Evolutionary conservation across 768 basidiomycete genomes (phyloP).

Genomic region (Heimioporus sp.): DNA sequence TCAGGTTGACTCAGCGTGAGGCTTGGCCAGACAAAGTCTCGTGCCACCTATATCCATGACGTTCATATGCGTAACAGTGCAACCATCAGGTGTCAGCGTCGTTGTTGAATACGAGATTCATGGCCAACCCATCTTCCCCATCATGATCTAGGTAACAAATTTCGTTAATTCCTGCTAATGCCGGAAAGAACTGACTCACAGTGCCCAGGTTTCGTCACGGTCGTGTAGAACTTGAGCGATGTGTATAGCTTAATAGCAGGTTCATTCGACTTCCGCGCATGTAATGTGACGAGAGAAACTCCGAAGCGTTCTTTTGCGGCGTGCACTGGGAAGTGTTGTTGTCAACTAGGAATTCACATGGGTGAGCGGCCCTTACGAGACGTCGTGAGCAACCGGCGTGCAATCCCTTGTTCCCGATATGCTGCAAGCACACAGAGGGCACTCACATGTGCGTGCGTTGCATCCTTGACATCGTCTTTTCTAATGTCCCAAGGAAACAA

Average conservation of each 20-base stretch:
- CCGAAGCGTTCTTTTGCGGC: background rate
- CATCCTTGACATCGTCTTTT: slow-evolving; percentile 5
- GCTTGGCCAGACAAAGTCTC: background rate
- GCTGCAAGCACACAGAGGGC: slow-evolving; percentile 3
- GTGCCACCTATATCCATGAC: background rate
- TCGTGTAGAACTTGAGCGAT: slow-evolving; percentile 3
- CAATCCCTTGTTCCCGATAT: slow-evolving; percentile 8
- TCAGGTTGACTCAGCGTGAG: background rate
- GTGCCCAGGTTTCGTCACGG: background rate
- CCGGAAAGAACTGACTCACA: background rate
- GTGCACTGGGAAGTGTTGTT: too few relatives aligned
- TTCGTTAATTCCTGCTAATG: too few relatives aligned
- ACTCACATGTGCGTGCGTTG: slow-evolving; percentile 5
- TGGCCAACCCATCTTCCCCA: too few relatives aligned
- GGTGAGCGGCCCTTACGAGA: background rate
- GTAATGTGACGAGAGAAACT: slow-evolving; percentile 4
- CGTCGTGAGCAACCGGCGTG: background rate
- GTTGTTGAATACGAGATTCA: background rate
- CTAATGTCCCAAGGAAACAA: background rate
- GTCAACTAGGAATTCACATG: too few relatives aligned
- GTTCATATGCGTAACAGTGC: background rate
- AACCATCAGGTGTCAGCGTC: background rate
- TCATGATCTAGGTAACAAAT: too few relatives aligned
- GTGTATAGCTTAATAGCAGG: slow-evolving; percentile 7
- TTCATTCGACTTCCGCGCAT: slow-evolving; percentile 8